Evolutionary conservation across 306 rosid genomes (phyloP).

Genomic region (Albizia julibrissin): DNA sequence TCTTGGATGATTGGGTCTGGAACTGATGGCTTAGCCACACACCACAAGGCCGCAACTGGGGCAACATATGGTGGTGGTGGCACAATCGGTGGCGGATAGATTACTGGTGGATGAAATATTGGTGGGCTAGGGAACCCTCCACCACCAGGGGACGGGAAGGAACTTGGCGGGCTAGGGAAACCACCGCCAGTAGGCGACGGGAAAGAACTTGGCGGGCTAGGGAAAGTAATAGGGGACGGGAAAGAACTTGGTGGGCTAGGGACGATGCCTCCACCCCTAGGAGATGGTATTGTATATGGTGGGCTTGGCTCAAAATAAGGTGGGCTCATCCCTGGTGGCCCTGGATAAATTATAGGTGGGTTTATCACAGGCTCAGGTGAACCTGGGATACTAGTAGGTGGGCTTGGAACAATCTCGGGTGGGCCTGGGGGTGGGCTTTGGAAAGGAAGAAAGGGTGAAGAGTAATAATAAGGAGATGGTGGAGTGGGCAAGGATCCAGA

Average conservation of each 20-base stretch:
- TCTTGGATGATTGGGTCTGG: slow-evolving; percentile 93
- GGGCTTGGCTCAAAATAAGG: slow-evolving; percentile 35
- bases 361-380: slow-evolving; percentile 39
- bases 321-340: slow-evolving; percentile 52
- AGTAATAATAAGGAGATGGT: slow-evolving; percentile 36
- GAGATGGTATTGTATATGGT: background rate
- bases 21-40: slow-evolving; percentile 94
- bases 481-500: slow-evolving; percentile 14
- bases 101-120: slow-evolving; percentile 70
- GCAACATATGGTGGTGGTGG: slow-evolving; percentile 52
- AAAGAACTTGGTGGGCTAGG: background rate
- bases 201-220: background rate
- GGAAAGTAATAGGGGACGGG: background rate
- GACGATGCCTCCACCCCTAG: slow-evolving; percentile 30
- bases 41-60: slow-evolving; percentile 64
- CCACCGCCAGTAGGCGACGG: background rate
- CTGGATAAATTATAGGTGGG: slow-evolving; percentile 45
- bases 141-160: slow-evolving; percentile 48
- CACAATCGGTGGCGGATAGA: slow-evolving; percentile 78
- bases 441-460: background rate
- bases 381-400: slow-evolving; percentile 39
- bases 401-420: slow-evolving; percentile 37
- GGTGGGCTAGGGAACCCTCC: slow-evolving; percentile 65
- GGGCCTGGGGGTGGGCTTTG: slow-evolving; percentile 23
- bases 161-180: slow-evolving; percentile 44